Evolutionary conservation across 805 yeast genomes (phyloP), one percentile per base, ranked within the genome.

Genomic region (Yamadazyma phyllophila): DNA sequence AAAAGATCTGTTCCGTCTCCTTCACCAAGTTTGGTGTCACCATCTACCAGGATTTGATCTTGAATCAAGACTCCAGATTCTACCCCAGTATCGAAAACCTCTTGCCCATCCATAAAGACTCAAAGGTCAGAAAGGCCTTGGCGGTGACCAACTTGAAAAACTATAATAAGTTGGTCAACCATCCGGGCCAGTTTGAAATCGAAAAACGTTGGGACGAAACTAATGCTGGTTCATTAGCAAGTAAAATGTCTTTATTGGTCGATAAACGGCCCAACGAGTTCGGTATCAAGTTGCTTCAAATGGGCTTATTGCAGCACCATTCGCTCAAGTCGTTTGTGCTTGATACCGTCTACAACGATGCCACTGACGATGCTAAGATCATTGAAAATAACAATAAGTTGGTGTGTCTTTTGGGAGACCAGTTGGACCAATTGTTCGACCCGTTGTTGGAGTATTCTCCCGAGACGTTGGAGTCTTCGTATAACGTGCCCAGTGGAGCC

Each of bases 371-470:
- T 9, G 44, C 45, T 3, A 59, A 55, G 2, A 71, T 76, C 2
- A 74, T 80, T 17, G 88, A 85, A 38, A 69, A 76, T 12, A 92
- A 91, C 62, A 90, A 91, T 58, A 80, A 74, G 47, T 61, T 92
- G 15, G 97, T 90, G 0, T 84, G 76, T 49, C 61, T 85, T 30
- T 65, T 92, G 5, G 98, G 98, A 1, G 83, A 83, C 35, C 97
- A 91, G 62, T 66, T 88, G 35, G 97, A 91, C 52, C 92, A 85
- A 54, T 65, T 92, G 32, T 92, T 92, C 63, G 95, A 92, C 57
- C 96, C 97, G 0, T 66, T 90, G 44, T 76, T 88, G 4, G 97
- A 91, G 63, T 92, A 92, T 61, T 87, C 95, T 0, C 98, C 97
- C 0, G 97, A 92, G 62, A 81, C 83, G 26, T 80, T 96, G 32